Percentiles rank a stretch among this genome's conserved stretches.
Evolutionary conservation across 352 stramenopile species (phyloP).

Genomic region (Elongisporangium prolatum): DNA sequence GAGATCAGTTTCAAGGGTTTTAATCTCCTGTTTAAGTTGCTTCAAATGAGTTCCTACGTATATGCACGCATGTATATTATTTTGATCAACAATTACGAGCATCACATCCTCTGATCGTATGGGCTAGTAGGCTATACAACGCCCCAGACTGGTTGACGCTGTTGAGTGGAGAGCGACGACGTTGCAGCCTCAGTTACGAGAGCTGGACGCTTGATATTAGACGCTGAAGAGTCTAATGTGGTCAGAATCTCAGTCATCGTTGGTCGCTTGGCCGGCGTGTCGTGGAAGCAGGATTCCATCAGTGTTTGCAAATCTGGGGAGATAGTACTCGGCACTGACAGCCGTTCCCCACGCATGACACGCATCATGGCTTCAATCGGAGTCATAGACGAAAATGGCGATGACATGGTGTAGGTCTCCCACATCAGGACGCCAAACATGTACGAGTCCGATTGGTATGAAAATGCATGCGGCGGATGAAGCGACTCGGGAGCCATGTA

Average conservation of each 20-base stretch:
- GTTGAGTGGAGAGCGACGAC: not conserved
- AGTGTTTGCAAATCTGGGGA: slow-evolving; percentile 43
- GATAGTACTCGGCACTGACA: slow-evolving; percentile 37
- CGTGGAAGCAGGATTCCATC: slow-evolving; percentile 70
- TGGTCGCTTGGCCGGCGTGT: slow-evolving; percentile 53
- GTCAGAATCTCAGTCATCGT: slow-evolving; percentile 66
- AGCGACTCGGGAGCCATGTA: slow-evolving; percentile 84
- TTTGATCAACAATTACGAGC: no score
- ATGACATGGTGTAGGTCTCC: slow-evolving; percentile 59
- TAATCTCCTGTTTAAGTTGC: no score
- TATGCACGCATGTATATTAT: no score
- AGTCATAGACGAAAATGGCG: slow-evolving; percentile 51
- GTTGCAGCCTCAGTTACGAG: not conserved
- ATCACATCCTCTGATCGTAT: no score
- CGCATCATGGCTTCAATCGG: slow-evolving; percentile 59
- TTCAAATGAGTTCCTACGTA: no score
- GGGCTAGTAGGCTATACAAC: not conserved
- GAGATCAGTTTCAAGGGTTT: no score
- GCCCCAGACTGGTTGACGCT: not conserved
- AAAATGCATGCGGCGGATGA: slow-evolving; percentile 67
- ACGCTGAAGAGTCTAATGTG: slow-evolving; percentile 30
- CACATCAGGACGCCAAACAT: slow-evolving; percentile 86
- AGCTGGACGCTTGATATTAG: not conserved
- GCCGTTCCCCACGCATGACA: slow-evolving; percentile 55
- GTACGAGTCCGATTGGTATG: slow-evolving; percentile 72